Base-by-base conservation (phyloP, 2,329 filamentous ascomycete species). In the Calonectria multiphialidica region DNA sequence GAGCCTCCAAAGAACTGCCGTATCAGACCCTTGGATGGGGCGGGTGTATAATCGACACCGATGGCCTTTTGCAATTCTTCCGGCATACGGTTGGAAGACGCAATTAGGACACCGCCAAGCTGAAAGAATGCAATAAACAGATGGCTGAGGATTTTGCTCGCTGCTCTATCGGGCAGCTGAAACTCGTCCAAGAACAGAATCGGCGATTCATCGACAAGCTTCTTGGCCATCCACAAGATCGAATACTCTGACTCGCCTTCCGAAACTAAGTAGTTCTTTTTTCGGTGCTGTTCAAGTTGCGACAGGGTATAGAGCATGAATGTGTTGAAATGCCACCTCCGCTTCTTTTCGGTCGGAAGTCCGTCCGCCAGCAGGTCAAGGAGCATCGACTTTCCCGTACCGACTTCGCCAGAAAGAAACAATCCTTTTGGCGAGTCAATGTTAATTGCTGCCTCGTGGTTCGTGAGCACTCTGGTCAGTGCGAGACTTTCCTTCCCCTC, bases 321-420 rank as follows among this genome's bases (percentile, higher is more conserved):
- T 0, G 93, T 95, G 81, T 95, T 95, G 83, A 95, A 97, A 80
- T 96, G 94, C 91, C 93, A 95, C 72, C 94, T 87, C 76, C 89
- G 87, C 85, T 96, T 96, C 78, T 91, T 92, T 53, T 88, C 86
- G 18, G 91, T 95, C 1, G 94, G 94, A 5, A 97, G 84, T 63
- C 93, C 93, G 64, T 95, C 92, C 16, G 93, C 93, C n/a, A 97
- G 90, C 0, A 97, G 85, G 78, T 96, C 94, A 16, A 96, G 88
- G n/a, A 97, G 88, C 93, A 97, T 95, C 6, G 91, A 94, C 81
- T 97, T 97, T 16, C 94, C 94, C 0, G 93, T 95, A 13, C 94
- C 94, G 2, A 97, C 94, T 80, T 95, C 94, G 8, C 94, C 94
- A 30, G 95, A 94, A 0, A 97, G 87, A 80, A 96, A 92, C 18